Conservation (phyloP, 257 asterid genomes). For the Solanum ossicruentum region DNA sequence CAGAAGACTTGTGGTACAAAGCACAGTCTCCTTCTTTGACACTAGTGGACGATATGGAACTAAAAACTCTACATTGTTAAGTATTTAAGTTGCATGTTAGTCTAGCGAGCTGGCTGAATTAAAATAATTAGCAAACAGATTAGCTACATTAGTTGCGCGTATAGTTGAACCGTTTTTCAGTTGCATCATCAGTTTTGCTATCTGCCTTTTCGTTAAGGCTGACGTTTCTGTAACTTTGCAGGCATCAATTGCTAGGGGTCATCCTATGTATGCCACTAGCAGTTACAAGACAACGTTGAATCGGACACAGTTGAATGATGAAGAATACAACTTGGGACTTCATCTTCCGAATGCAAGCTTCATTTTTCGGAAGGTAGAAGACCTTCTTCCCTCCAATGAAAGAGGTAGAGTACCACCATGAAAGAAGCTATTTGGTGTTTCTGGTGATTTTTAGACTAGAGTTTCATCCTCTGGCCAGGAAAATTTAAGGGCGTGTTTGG, state of each 20-base stretch:
- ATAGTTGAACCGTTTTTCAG: neutral
- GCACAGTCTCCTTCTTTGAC: neutral
- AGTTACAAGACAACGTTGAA: slow-evolving; percentile 36
- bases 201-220: neutral
- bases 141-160: neutral
- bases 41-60: neutral
- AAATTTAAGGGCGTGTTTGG: neutral
- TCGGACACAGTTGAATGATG: slow-evolving; percentile 23
- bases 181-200: neutral
- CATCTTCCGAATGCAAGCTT: slow-evolving; percentile 45
- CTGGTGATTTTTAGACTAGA: neutral
- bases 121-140: neutral
- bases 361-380: slow-evolving; percentile 38
- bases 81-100: neutral
- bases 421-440: neutral
- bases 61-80: neutral
- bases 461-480: neutral
- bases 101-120: neutral
- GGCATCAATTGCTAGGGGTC: slow-evolving; percentile 65
- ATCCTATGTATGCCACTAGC: slow-evolving; percentile 39
- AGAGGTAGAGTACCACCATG: neutral
- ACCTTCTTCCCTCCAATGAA: slow-evolving; percentile 25
- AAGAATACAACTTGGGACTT: slow-evolving; percentile 29
- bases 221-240: slow-evolving; percentile 8
- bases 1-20: neutral